These are phyloP conservation scores for Chaetomium strumarium DNA, from an alignment of 2,329 filamentous ascomycete species.

Conservation along the genomic window DNA sequence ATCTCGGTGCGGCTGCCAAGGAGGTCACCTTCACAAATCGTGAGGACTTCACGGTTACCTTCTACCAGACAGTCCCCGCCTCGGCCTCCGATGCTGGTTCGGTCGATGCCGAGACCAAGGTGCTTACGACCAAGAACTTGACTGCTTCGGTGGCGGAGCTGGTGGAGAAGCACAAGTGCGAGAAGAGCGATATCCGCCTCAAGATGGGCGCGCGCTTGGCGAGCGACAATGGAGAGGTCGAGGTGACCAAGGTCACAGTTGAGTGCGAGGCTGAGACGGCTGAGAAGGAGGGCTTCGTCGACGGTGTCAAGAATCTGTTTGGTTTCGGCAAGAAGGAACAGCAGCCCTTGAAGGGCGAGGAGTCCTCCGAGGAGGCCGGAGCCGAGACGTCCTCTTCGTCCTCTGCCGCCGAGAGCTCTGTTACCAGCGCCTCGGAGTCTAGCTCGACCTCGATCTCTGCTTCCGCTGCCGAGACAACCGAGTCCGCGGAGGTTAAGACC, in stretches of 20 bases:
- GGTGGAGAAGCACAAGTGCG: constrained; percentile 72
- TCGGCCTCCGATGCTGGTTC: constrained; percentile 33
- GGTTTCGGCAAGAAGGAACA: constrained; percentile 82
- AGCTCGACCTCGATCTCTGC: constrained; percentile 26
- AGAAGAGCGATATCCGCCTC: constrained; percentile 69
- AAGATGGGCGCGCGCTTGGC: constrained; percentile 71
- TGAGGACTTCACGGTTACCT: constrained; percentile 72
- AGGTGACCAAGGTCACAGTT: constrained; percentile 67
- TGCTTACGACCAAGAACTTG: constrained; percentile 74
- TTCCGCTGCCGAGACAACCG: constrained; percentile 43
- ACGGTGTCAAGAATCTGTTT: constrained; percentile 93
- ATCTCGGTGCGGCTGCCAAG: constrained; percentile 69
- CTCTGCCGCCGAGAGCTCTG: constrained; percentile 32
- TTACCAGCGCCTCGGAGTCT: constrained; percentile 30
- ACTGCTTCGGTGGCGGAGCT: constrained; percentile 76
- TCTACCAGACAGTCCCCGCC: constrained; percentile 65
- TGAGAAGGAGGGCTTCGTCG: constrained; percentile 76
- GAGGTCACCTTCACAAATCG: constrained; percentile 77
- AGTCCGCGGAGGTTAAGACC: constrained; percentile 45
- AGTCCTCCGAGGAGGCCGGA: constrained; percentile 37
- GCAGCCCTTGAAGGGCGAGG: constrained; percentile 63
- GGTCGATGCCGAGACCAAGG: constrained; percentile 51
- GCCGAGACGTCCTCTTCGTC: constrained; percentile 36
- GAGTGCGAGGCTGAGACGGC: constrained; percentile 75
- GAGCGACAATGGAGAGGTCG: constrained; percentile 70